Evolutionary conservation across 2,329 filamentous ascomycete genomes (phyloP).

Genomic region (Seiridium unicorne): DNA sequence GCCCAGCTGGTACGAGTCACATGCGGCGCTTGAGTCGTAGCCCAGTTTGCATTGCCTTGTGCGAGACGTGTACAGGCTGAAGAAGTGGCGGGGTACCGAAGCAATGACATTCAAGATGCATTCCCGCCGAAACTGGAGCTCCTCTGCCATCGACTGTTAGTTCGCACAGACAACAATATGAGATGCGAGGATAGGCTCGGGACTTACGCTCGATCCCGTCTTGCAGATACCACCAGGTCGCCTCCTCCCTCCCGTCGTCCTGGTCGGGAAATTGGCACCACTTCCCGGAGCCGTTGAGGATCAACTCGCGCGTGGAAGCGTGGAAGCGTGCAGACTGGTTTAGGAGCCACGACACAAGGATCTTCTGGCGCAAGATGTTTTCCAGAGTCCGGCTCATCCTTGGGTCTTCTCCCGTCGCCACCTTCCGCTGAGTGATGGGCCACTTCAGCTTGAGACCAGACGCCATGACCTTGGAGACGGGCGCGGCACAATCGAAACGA

Average conservation of each 20-base stretch:
- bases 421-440: slow-evolving; percentile 43
- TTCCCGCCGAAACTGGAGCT: slow-evolving; percentile 64
- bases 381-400: slow-evolving; percentile 50
- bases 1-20: slow-evolving; percentile 76
- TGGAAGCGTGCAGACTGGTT: slow-evolving; percentile 61
- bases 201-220: slow-evolving; percentile 62
- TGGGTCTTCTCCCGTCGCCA: slow-evolving; percentile 34
- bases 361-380: slow-evolving; percentile 66
- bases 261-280: slow-evolving; percentile 46
- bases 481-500: slow-evolving; percentile 64
- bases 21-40: slow-evolving; percentile 70
- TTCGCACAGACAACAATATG: background rate
- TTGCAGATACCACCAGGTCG: slow-evolving; percentile 71
- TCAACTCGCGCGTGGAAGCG: slow-evolving; percentile 62
- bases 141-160: slow-evolving; percentile 41
- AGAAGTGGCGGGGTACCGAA: slow-evolving; percentile 67
- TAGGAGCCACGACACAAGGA: slow-evolving; percentile 65
- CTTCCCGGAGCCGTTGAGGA: slow-evolving; percentile 61
- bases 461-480: slow-evolving; percentile 54
- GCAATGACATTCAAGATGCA: slow-evolving; percentile 68
- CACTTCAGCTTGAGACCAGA: slow-evolving; percentile 50
- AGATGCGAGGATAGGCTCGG: background rate
- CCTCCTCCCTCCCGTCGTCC: slow-evolving; percentile 30
- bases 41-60: slow-evolving; percentile 67
- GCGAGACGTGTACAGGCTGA: slow-evolving; percentile 65